These are phyloP conservation scores for Aspergillus saccharolyticus DNA, from an alignment of 495 filamentous ascomycete species.

Conservation along the genomic window DNA sequence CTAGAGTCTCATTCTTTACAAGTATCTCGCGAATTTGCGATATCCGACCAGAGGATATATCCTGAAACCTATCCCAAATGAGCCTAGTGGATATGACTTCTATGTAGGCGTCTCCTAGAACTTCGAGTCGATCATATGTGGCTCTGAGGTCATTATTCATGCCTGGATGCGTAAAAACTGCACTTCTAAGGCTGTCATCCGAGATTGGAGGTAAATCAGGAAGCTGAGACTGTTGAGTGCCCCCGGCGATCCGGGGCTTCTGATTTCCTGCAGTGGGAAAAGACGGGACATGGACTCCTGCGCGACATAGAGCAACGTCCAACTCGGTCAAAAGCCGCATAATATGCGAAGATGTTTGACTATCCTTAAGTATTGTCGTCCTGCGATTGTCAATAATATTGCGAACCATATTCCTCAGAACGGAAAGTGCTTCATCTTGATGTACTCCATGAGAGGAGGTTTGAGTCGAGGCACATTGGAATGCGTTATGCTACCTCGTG, in stretches of 20 bases:
- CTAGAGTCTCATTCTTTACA: constrained; percentile 73
- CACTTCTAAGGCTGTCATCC: constrained; percentile 50
- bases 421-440: not conserved
- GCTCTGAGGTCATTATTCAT: constrained; percentile 26
- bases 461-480: not conserved
- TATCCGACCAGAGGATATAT: constrained; percentile 52
- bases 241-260: not conserved
- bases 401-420: not conserved
- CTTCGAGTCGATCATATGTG: constrained; percentile 67
- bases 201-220: constrained; percentile 57
- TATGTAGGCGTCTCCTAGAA: constrained; percentile 71
- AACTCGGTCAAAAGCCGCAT: not conserved
- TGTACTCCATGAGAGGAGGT: not conserved
- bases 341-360: not conserved
- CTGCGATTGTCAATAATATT: not conserved
- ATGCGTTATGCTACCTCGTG: not conserved
- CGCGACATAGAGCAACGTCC: not conserved
- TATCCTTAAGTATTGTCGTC: not conserved
- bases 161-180: constrained; percentile 65
- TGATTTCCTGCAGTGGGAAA: not conserved
- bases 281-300: not conserved
- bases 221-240: not conserved
- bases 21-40: constrained; percentile 63
- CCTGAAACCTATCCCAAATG: constrained; percentile 58
- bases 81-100: constrained; percentile 63